Conservation (phyloP, 495 filamentous ascomycete genomes). For the Xylaria bambusicola region DNA sequence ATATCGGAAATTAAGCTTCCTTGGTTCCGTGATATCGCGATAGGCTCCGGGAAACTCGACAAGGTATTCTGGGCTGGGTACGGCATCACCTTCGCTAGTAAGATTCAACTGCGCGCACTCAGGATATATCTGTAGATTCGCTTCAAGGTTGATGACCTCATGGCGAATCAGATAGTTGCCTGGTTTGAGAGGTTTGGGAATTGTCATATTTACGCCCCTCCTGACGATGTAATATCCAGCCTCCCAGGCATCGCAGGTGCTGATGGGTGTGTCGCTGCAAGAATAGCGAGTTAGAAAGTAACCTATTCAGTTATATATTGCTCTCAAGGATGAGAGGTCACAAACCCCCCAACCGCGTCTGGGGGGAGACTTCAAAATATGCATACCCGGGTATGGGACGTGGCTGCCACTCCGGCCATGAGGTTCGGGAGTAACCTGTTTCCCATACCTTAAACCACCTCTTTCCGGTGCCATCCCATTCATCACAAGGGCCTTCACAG, state of each 20-base stretch:
- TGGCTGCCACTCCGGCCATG: conserved; percentile 32
- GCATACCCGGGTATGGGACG: neutral
- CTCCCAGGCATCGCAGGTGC: neutral
- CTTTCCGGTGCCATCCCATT: conserved; percentile 38
- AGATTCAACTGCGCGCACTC: conserved; percentile 49
- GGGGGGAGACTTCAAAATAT: too few relatives aligned
- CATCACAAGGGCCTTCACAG: conserved; percentile 37
- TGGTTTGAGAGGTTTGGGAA: conserved; percentile 37
- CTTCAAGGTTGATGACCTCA: conserved; percentile 39
- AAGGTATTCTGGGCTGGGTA: conserved; percentile 32
- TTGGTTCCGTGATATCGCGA: too few relatives aligned
- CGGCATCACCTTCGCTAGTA: conserved; percentile 32
- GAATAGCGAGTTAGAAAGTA: neutral
- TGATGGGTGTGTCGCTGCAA: neutral
- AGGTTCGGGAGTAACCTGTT: conserved; percentile 30
- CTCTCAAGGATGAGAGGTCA: too few relatives aligned
- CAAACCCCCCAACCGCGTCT: too few relatives aligned
- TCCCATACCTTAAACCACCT: conserved; percentile 53
- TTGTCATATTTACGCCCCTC: conserved; percentile 17
- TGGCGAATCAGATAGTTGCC: conserved; percentile 47
- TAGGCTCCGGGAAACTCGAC: conserved; percentile 35
- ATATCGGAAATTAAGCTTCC: too few relatives aligned
- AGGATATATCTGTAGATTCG: conserved; percentile 40
- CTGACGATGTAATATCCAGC: neutral
- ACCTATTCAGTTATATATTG: neutral